Percentiles rank a stretch among this genome's conserved stretches.
Conservation (phyloP, 306 rosid species). For the Rosa chinensis region DNA sequence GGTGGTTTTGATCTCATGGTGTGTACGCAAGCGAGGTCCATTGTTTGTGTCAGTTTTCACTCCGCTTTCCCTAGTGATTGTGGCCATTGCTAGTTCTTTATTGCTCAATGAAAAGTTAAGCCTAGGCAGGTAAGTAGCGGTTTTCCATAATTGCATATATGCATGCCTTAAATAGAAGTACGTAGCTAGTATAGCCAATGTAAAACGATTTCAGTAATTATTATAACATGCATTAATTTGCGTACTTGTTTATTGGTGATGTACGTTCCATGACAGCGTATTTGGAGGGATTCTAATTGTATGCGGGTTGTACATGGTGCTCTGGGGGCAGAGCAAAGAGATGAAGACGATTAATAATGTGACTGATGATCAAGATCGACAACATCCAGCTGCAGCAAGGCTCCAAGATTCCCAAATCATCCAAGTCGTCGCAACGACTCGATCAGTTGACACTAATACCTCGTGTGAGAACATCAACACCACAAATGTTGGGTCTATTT, state of each 20-base stretch:
- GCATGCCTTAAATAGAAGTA: neutral
- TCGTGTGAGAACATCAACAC: no score
- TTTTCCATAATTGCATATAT: neutral
- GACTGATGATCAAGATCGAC: neutral
- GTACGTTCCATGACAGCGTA: constrained; percentile 12
- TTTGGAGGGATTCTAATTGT: constrained; percentile 31
- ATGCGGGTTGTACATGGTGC: constrained; percentile 32
- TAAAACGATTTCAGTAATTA: neutral
- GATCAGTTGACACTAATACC: no score
- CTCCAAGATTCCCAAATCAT: constrained; percentile 11
- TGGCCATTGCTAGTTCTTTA: constrained; percentile 46
- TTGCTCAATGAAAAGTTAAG: constrained; percentile 43
- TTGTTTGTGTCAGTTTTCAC: constrained; percentile 49
- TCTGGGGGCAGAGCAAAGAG: constrained; percentile 39
- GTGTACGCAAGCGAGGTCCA: constrained; percentile 57
- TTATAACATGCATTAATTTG: neutral
- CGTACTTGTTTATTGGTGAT: neutral
- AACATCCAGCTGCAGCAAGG: constrained; percentile 10
- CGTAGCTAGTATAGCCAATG: neutral
- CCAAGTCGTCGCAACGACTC: neutral
- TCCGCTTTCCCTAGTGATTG: constrained; percentile 52
- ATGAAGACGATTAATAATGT: constrained; percentile 12
- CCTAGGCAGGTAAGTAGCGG: constrained; percentile 49
- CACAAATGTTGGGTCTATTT: no score
- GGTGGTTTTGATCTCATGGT: constrained; percentile 42